Base-by-base conservation (phyloP, 768 basidiomycete species). In the Suillus subluteus region DNA sequence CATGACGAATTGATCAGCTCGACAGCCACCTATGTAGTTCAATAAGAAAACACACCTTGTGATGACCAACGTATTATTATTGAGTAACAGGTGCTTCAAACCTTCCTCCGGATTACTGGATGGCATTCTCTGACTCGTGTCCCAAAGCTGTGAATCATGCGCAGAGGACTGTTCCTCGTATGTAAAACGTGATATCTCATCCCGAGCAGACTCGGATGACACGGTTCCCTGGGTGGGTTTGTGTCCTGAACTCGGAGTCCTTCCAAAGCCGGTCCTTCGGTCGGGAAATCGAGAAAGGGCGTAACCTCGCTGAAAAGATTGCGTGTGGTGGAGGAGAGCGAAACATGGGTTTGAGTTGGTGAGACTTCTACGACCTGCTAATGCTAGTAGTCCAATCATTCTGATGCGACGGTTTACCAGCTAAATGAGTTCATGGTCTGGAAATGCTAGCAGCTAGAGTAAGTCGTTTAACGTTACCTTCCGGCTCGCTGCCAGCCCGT, bases 221-320 rank as follows among this genome's bases (percentile, higher is more conserved):
- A 43, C 32, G 58, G 71, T 7, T 68, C 8, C 43, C 41, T 70
- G 52, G 65, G 75, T 13, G 21, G 66, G 41, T 21, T 44, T 41
- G 62, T 55, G 44, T 59, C 75, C 67, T 21, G 66, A 59, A n/a
- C 59, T 46, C 21, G 44, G 44, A 11, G 46, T 56, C 62, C 80
- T 75, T 16, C 79, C 76, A 50, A 72, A 75, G 32, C 87, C 86
- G 54, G 81, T 78, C 16, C 69, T 67, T 54, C 79, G 80, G 26
- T 80, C 78, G 2, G 86, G 78, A 72, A 86, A 87, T 50, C 88
- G 82, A 48, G 87, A 88, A 21, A 85, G 71, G 6, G 84, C 82
- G 72, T 86, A 88, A 6, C 67, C 55, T 43, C 84, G 72, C 67
- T 40, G 56, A 61, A 61, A 61, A 61, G 16, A 61, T 21, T 21